Evolutionary conservation across 352 stramenopile species (phyloP), one percentile per base, ranked within the genome.

Genomic region (Phytophthora melonis): DNA sequence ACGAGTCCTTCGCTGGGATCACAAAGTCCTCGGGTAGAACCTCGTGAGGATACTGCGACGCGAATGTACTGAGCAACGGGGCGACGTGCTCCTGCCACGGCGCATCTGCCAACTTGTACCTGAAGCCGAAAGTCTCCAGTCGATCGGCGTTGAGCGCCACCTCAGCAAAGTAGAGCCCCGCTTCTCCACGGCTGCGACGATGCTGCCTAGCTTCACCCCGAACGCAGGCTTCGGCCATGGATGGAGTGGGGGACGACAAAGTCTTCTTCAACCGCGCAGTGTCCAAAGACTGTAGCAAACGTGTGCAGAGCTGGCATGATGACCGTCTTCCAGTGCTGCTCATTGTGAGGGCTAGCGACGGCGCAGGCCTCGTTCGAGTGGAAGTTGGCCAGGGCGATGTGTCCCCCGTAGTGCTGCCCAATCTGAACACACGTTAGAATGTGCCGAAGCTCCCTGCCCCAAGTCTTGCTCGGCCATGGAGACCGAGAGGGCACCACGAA

Each of bases 21-120:
- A 75, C 65, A 19, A 80, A 80, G 21, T 72, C 70, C 39, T 78
- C 74, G 16, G 69, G 65, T 11, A 80, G n/a, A 66, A 80, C 49
- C 36, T 69, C 65, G 39, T 80, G 69, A 14, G 64, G 47, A 62
- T 66, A 72, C 11, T 62, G 36, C 23, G 59, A 56, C 1, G 61
- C 50, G 34, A 70, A 80, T 3, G 55, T 72, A 16, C 39, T 47
- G 14, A 80, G 45, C 47, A 80, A 68, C 3, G 74, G 70, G 14
- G 52, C 21, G 5, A 80, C 39, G 27, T 68, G 58, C 41, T 72
- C 18, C 10, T 59, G 23, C 69, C 70, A 80, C 21, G 70, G 55
- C 9, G 36, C 43, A 30, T 80, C 70, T 57, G 49, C 45, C 23
- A 80, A 36, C 39, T 78, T 70, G 61, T 77, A 78, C 50, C 64